Base-by-base conservation (phyloP, 805 yeast genomes). In the Metschnikowia lunata region DNA sequence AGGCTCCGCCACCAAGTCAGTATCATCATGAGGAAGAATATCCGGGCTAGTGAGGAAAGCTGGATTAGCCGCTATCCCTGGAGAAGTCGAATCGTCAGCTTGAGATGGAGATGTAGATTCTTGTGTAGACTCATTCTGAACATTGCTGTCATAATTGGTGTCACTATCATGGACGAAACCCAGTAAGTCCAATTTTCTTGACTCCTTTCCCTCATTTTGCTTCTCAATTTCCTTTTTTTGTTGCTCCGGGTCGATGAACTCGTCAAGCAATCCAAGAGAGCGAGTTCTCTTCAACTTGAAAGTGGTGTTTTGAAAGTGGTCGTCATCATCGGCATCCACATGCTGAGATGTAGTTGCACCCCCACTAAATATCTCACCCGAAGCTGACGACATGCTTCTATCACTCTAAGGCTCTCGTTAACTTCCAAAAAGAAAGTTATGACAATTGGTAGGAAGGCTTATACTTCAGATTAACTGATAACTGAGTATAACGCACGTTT, bases 201-300 rank as follows among this genome's bases (percentile, higher is more conserved):
- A 30, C 14, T 41, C 47, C 18, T 48, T 50, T 27, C 45, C 46
- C 26, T 49, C 49, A 31, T 48, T 54, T 15, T 49, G 39, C 27
- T 33, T 42, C 26, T 50, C 54, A 13, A 49, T 47, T 8, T 40
- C 40, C 26, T 50, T 45, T 37, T 52, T 47, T 37, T 53, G 55
- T 13, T 55, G 48, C 38, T 57, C 56, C 7, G 79, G 76, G 27
- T 70, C 80, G 33, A 80, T 77, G 57, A 75, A 83, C 49, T 82
- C 87, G 57, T 85, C 95, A 52, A 88, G 68, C 11, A 86, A 62
- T 1, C 96, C 96, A 74, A 88, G 71, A 7, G 93, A 84, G 56
- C 93, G 75, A 30, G 96, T 88, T 59, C 96, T 69, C 56, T 87
- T 88, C 56, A 88, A 67, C 55, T 80, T 81, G 61, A 84, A 88